Conservation (phyloP, 768 basidiomycete genomes). For the Mycena rebaudengoi region DNA sequence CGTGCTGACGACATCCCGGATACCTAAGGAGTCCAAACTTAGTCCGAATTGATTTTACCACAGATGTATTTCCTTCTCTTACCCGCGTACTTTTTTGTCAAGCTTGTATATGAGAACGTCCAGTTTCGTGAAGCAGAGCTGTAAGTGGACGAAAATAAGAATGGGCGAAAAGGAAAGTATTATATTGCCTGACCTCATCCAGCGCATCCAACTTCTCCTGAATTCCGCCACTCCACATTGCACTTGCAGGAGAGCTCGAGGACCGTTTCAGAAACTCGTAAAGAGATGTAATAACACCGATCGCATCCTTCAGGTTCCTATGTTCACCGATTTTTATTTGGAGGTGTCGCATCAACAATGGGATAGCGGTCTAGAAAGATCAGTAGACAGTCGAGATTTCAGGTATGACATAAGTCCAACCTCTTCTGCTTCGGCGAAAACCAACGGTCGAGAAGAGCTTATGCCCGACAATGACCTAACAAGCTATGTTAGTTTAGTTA, state of each 20-base stretch:
- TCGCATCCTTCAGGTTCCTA: conserved; percentile 19
- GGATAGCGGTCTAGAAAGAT: conserved; percentile 17
- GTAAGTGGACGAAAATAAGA: no score
- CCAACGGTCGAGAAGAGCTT: neutral
- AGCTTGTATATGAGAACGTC: no score
- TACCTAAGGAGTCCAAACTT: no score
- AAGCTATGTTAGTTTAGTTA: neutral
- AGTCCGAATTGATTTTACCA: no score
- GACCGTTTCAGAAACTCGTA: conserved; percentile 3
- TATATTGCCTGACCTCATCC: no score
- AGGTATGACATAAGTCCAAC: neutral
- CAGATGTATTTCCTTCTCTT: no score
- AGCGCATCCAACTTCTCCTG: no score
- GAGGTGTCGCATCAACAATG: conserved; percentile 10
- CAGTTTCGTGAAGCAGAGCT: no score
- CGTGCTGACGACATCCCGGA: neutral
- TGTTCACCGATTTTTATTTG: conserved; percentile 16
- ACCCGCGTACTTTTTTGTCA: no score
- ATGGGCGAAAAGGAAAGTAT: no score
- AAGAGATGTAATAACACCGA: neutral
- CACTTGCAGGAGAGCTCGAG: neutral
- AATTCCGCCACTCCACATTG: neutral
- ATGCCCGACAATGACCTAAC: neutral
- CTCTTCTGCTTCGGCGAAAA: conserved; percentile 12
- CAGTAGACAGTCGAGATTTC: neutral